Conservation (phyloP, 2,329 filamentous ascomycete genomes). For the Hymenoscyphus fraxineus region DNA sequence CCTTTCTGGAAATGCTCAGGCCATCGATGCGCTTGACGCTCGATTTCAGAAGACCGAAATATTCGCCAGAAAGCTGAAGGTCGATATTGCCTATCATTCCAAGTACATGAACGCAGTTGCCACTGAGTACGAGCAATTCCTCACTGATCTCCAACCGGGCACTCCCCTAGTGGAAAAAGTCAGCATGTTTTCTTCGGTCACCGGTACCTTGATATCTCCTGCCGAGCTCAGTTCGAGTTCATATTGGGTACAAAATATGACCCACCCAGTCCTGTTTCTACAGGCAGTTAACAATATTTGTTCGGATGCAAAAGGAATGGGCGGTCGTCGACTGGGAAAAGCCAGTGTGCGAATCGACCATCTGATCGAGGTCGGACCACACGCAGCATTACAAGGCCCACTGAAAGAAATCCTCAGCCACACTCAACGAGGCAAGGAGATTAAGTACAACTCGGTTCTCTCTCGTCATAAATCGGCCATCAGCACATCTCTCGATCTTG, state of each 20-base stretch:
- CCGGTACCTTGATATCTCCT: slow-evolving; percentile 23
- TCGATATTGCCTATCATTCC: slow-evolving; percentile 32
- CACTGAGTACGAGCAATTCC: slow-evolving; percentile 21
- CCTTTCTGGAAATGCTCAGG: slow-evolving; percentile 25
- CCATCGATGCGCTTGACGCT: slow-evolving; percentile 11
- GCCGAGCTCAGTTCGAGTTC: slow-evolving; percentile 25
- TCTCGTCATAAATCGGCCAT: slow-evolving; percentile 9
- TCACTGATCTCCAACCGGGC: background rate
- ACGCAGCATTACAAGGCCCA: slow-evolving; percentile 16
- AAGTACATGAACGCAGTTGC: slow-evolving; percentile 31
- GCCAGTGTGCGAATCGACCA: background rate
- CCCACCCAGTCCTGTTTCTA: slow-evolving; percentile 42
- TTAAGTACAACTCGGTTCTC: slow-evolving; percentile 8
- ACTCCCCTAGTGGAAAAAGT: background rate
- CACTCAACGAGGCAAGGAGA: background rate
- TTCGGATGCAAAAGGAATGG: background rate
- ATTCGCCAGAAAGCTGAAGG: slow-evolving; percentile 22
- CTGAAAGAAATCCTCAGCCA: slow-evolving; percentile 7
- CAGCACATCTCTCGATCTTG: background rate
- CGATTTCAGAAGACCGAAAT: slow-evolving; percentile 8
- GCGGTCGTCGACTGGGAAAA: slow-evolving; percentile 4
- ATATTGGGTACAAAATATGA: slow-evolving; percentile 46
- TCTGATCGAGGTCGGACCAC: slow-evolving; percentile 20
- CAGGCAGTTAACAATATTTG: slow-evolving; percentile 34
- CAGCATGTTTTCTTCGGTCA: slow-evolving; percentile 43